Evolutionary conservation across 169 alveolate species (phyloP).

Genomic region (Eimeria acervulina): DNA sequence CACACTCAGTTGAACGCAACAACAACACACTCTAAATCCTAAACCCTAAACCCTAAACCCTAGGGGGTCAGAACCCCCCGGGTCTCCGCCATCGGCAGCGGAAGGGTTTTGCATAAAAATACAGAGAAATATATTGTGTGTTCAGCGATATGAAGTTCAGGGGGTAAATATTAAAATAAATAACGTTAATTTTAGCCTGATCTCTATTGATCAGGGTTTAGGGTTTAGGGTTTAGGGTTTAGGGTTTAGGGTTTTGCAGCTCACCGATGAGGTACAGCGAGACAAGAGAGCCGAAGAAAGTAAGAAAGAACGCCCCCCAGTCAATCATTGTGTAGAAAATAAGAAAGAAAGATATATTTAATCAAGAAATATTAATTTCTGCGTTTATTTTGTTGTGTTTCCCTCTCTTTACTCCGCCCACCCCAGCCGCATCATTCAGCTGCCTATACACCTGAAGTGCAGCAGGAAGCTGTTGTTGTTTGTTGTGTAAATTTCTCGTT

Average conservation of each 20-base stretch:
- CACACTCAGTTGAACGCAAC: background rate
- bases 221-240: conserved; percentile 46
- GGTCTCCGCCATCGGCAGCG: too few species aligned
- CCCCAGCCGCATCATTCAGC: background rate
- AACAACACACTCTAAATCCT: conserved; percentile 10
- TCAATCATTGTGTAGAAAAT: conserved; percentile 32
- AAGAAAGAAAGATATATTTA: background rate
- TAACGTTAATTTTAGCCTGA: too few species aligned
- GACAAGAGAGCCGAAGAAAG: conserved; percentile 55
- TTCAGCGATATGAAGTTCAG: too few species aligned
- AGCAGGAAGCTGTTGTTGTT: background rate
- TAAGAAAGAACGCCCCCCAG: conserved; percentile 38
- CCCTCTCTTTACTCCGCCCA: background rate
- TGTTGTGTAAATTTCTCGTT: background rate
- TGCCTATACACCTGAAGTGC: background rate
- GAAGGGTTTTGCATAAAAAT: too few species aligned
- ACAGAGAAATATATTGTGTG: too few species aligned
- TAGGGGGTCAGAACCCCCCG: background rate
- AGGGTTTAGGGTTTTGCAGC: conserved; percentile 38
- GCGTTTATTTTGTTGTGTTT: background rate
- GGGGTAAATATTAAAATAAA: too few species aligned
- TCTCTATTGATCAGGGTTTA: background rate
- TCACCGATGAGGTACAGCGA: conserved; percentile 51
- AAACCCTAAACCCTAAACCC: conserved; percentile 31
- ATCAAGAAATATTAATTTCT: background rate